Base-by-base conservation (phyloP, 2,329 filamentous ascomycete species). In the Endoconidiophora polonica region DNA sequence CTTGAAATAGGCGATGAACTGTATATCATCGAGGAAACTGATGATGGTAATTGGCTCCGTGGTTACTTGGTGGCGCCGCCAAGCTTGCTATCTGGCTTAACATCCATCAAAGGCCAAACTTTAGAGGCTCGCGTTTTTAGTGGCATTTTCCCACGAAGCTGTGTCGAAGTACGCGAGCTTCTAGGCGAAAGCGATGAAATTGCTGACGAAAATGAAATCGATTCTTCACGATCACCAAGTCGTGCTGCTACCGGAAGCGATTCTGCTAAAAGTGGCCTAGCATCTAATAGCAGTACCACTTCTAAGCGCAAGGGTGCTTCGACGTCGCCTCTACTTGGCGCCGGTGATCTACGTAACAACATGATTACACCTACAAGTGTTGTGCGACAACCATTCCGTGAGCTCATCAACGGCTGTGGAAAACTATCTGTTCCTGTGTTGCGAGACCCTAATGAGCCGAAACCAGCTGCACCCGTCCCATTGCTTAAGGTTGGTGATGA, bases 401-500 rank as follows among this genome's bases (percentile, higher is more conserved):
- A 67, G 40, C 59, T 66, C 6, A 58, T 64, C 22, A 68, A 69
- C 51, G 67, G 66, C 47, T 61, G 61, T 4, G 66, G 65, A 26
- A 67, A 59, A 18, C 62, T 74, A 18, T 72, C 73, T 6, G 58
- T 70, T 3, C 67, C 69, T 4, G 61, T 72, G 44, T 66, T 68
- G 55, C 76, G 81, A 55, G 77, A 87, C 58, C 79, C 80, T 1
- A 71, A 76, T 60, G 76, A 70, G 22, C 79, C 80, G 9, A 86
- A 86, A 58, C 91, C 90, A 26, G 77, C 86, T 9, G 93, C 93
- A 9, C 91, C 91, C 0, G 88, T 98, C 6, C 91, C 91, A 3
- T 91, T 96, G 83, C 73, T 98, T 48, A 94, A 95, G 64, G 90
- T 98, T 62, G 91, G 91, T 52, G 91, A 98, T 60, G 91, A 98